Conservation (phyloP, 805 yeast genomes). For the Saccharomycopsis amapae region DNA sequence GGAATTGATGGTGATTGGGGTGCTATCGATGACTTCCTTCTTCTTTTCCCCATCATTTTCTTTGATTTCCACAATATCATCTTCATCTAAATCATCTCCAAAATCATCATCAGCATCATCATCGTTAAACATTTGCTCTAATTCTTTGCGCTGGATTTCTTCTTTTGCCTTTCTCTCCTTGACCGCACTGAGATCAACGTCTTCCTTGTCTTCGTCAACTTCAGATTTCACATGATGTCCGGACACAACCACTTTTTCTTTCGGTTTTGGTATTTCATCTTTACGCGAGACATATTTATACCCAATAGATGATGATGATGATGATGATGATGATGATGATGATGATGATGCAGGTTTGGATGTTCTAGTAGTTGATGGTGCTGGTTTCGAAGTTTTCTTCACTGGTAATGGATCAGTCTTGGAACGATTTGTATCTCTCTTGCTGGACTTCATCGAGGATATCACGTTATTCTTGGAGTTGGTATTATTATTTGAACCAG, state of each 20-base stretch:
- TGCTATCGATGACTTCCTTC: conserved; percentile 3
- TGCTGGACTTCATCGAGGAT: conserved; percentile 1
- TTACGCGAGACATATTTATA: conserved; percentile 15
- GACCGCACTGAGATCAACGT: neutral
- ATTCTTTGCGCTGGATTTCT: conserved; percentile 10
- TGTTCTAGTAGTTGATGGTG: neutral
- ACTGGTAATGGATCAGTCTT: conserved; percentile 3
- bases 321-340: too few species aligned
- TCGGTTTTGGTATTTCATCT: conserved; percentile 6
- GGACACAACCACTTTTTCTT: conserved; percentile 16
- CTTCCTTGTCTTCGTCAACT: conserved; percentile 9
- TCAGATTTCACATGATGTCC: conserved; percentile 11
- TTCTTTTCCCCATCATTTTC: conserved; percentile 4
- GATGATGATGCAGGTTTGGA: too few species aligned
- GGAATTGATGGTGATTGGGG: conserved; percentile 14
- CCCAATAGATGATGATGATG: neutral
- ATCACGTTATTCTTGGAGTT: too few species aligned
- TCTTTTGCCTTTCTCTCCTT: conserved; percentile 1
- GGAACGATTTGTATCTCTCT: neutral
- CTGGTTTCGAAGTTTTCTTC: neutral
- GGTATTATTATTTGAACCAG: neutral
- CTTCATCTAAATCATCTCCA: conserved; percentile 8
- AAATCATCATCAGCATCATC: conserved; percentile 15
- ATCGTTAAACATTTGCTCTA: conserved; percentile 21
- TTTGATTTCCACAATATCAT: neutral